These are phyloP conservation scores for sweet orange (Citrus sinensis) DNA, from an alignment of 345 rosid species.

Conservation along the genomic window DNA sequence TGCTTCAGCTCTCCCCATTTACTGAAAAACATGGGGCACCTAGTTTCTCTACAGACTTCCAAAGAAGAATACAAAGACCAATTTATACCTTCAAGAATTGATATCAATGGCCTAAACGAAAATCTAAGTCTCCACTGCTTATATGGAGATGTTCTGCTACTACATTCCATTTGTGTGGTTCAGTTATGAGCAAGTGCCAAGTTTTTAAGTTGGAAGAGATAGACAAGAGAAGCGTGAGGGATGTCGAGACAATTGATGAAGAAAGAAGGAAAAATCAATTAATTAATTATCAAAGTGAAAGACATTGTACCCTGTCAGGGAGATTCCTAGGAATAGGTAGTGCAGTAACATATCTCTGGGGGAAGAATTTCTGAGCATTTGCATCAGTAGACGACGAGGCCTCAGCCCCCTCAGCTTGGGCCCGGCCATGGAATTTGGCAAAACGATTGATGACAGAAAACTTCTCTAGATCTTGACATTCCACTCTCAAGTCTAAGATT, in stretches of 20 bases:
- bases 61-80: conserved; percentile 29
- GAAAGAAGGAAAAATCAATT: conserved; percentile 30
- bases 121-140: conserved; percentile 35
- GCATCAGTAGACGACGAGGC: conserved; percentile 39
- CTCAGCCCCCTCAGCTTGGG: conserved; percentile 49
- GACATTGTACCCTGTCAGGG: conserved; percentile 91
- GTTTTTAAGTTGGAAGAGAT: conserved; percentile 21
- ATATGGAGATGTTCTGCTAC: conserved; percentile 33
- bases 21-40: conserved; percentile 27
- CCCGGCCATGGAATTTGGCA: conserved; percentile 80
- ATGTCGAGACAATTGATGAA: conserved; percentile 26
- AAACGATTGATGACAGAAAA: conserved; percentile 84
- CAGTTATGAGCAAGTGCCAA: conserved; percentile 20
- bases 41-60: conserved; percentile 32
- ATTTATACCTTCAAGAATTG: conserved; percentile 34
- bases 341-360: conserved; percentile 85
- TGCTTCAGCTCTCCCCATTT: conserved; percentile 25
- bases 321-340: conserved; percentile 78
- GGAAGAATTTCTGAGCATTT: conserved; percentile 44
- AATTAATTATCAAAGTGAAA: conserved; percentile 69
- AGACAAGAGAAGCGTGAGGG: conserved; percentile 14
- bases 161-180: conserved; percentile 28
- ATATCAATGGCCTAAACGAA: conserved; percentile 40
- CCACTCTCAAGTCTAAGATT: conserved; percentile 66
- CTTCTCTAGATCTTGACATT: conserved; percentile 79